phyloP scores from a whole-genome alignment of 139 green algal species.

The Penium margaritaceum region DNA sequence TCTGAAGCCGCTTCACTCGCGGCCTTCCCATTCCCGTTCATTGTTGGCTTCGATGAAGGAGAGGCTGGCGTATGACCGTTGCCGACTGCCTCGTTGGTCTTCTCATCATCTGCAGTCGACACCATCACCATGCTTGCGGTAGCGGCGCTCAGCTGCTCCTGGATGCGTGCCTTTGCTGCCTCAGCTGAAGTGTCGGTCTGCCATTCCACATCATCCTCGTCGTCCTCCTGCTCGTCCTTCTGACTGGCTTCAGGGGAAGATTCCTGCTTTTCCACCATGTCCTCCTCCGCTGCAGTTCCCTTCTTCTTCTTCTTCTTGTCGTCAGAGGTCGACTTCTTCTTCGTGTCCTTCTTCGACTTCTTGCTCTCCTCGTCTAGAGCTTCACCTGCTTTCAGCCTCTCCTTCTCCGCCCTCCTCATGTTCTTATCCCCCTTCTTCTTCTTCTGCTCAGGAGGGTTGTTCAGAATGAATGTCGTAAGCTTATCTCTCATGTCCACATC shows the following conservation, averaged over 20 bases:
- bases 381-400: slow-evolving; percentile 48
- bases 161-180: slow-evolving; percentile 61
- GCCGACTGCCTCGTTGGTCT: not conserved
- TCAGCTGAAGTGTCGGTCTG: slow-evolving; percentile 82
- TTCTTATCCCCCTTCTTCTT: slow-evolving; percentile 59
- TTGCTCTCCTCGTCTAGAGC: slow-evolving; percentile 43
- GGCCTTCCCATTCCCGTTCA: not conserved
- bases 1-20: not conserved
- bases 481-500: slow-evolving; percentile 89
- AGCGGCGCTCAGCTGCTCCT: slow-evolving; percentile 80
- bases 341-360: slow-evolving; percentile 43
- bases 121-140: slow-evolving; percentile 71
- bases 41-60: not conserved
- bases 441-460: slow-evolving; percentile 86
- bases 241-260: slow-evolving; percentile 13
- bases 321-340: slow-evolving; percentile 12
- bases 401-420: slow-evolving; percentile 45
- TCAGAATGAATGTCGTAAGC: slow-evolving; percentile 97
- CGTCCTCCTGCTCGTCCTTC: slow-evolving; percentile 46
- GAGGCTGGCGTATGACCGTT: not conserved
- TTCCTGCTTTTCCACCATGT: slow-evolving; percentile 59
- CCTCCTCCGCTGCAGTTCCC: slow-evolving; percentile 55
- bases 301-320: slow-evolving; percentile 58
- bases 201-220: slow-evolving; percentile 75
- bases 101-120: slow-evolving; percentile 2